These are phyloP conservation scores for Ulota crispa DNA, from an alignment of 225 moss, liverwort and hornwort genomes.

Conservation along the genomic window DNA sequence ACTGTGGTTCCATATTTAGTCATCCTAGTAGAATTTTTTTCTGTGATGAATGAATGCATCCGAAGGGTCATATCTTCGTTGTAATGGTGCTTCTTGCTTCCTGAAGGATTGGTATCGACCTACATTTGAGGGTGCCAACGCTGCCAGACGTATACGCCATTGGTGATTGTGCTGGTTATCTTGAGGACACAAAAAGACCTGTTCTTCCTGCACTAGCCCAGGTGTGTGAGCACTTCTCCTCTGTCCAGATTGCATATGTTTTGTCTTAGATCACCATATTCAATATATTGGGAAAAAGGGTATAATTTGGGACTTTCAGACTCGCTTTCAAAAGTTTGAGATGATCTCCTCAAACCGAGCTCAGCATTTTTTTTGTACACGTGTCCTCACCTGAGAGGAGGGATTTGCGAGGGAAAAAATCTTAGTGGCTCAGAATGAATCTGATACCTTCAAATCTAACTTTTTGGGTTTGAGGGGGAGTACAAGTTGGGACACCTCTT, in stretches of 20 bases:
- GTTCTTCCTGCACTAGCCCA: slow-evolving; percentile 86
- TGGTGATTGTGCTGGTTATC: slow-evolving; percentile 80
- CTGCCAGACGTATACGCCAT: slow-evolving; percentile 69
- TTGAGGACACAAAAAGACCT: slow-evolving; percentile 62
- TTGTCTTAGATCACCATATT: too few relatives aligned
- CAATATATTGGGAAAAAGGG: too few relatives aligned
- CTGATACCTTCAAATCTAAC: too few relatives aligned
- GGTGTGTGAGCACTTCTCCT: slow-evolving; percentile 30
- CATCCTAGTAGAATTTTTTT: not conserved
- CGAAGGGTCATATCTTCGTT: not conserved
- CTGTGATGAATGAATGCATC: not conserved
- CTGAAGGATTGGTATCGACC: slow-evolving; percentile 72
- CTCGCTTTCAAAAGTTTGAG: too few relatives aligned
- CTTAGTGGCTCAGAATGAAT: too few relatives aligned
- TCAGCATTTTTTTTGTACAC: too few relatives aligned
- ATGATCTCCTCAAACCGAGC: too few relatives aligned
- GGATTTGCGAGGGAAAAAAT: too few relatives aligned
- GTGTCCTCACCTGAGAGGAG: too few relatives aligned
- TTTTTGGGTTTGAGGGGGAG: too few relatives aligned
- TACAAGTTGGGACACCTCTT: too few relatives aligned
- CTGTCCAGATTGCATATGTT: not conserved
- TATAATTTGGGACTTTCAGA: too few relatives aligned
- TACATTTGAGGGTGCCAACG: slow-evolving; percentile 59
- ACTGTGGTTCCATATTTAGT: not conserved
- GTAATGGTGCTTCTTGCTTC: not conserved